Evolutionary conservation across 1,284 basidiomycete species (phyloP).

Genomic region (Tilletia setariae): DNA sequence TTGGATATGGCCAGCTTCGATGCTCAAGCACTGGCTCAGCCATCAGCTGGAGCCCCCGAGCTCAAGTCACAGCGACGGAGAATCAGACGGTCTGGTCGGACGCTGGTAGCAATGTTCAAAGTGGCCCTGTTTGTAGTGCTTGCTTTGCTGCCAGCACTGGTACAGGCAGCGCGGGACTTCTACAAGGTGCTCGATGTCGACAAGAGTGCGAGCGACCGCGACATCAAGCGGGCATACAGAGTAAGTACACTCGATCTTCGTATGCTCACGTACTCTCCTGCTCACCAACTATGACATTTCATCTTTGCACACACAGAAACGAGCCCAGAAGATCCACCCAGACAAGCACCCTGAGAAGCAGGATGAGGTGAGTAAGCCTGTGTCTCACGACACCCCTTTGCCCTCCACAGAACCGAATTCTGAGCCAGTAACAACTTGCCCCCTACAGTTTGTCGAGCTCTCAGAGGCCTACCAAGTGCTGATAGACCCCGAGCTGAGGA

Average conservation of each 20-base stretch:
- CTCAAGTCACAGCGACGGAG: background rate
- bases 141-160: slow-evolving; percentile 24
- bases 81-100: background rate
- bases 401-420: background rate
- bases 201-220: slow-evolving; percentile 40
- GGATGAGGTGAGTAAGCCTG: slow-evolving; percentile 24
- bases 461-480: slow-evolving; percentile 52
- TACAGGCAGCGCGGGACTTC: slow-evolving; percentile 41
- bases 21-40: no score
- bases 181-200: slow-evolving; percentile 50
- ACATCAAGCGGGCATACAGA: slow-evolving; percentile 52
- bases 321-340: slow-evolving; percentile 50
- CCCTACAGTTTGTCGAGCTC: slow-evolving; percentile 55
- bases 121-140: slow-evolving; percentile 14
- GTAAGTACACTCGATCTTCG: slow-evolving; percentile 7
- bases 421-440: background rate
- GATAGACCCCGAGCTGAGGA: slow-evolving; percentile 42
- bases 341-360: slow-evolving; percentile 54
- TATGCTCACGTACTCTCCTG: no score
- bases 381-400: background rate
- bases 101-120: background rate
- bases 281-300: background rate
- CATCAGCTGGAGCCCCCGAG: no score
- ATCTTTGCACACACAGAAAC: slow-evolving; percentile 22
- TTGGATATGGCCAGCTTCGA: no score